Evolutionary conservation across 1,139 yeast genomes (phyloP).

Genomic region (Protomyces gravidus): DNA sequence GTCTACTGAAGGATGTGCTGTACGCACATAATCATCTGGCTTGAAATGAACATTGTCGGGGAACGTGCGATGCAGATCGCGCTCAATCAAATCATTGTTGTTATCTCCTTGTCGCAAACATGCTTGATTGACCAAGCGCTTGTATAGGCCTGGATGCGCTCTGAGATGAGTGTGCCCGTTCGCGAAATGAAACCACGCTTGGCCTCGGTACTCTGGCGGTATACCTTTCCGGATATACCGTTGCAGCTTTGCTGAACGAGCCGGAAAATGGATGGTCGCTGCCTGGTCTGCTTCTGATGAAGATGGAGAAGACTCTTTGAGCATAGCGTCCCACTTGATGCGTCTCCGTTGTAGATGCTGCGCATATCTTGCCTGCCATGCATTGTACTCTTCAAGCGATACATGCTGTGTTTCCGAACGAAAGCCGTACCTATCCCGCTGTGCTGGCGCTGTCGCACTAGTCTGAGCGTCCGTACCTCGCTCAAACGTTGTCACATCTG

Average conservation of each 20-base stretch:
- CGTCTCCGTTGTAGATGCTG: conserved; percentile 59
- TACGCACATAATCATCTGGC: conserved; percentile 36
- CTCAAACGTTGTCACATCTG: background rate
- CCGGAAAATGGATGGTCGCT: conserved; percentile 62
- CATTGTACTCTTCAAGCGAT: background rate
- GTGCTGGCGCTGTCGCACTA: background rate
- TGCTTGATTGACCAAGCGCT: conserved; percentile 51
- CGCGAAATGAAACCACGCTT: conserved; percentile 96
- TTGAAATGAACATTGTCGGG: conserved; percentile 85
- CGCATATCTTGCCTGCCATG: conserved; percentile 38
- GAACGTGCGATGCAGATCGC: conserved; percentile 87
- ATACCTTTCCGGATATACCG: conserved; percentile 84
- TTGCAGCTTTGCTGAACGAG: conserved; percentile 74
- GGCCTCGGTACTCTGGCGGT: conserved; percentile 96
- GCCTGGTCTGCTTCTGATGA: conserved; percentile 46
- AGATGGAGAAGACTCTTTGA: conserved; percentile 58
- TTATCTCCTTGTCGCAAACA: conserved; percentile 47
- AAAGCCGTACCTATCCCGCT: conserved; percentile 26
- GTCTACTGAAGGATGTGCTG: conserved; percentile 31
- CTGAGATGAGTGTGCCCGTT: conserved; percentile 44
- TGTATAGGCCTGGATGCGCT: conserved; percentile 63
- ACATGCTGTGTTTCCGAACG: conserved; percentile 12
- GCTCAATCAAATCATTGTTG: conserved; percentile 71
- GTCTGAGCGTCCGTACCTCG: background rate
- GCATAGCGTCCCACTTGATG: conserved; percentile 65